Evolutionary conservation across 306 rosid species (phyloP).

Genomic region (Sphenostylis stenocarpa): DNA sequence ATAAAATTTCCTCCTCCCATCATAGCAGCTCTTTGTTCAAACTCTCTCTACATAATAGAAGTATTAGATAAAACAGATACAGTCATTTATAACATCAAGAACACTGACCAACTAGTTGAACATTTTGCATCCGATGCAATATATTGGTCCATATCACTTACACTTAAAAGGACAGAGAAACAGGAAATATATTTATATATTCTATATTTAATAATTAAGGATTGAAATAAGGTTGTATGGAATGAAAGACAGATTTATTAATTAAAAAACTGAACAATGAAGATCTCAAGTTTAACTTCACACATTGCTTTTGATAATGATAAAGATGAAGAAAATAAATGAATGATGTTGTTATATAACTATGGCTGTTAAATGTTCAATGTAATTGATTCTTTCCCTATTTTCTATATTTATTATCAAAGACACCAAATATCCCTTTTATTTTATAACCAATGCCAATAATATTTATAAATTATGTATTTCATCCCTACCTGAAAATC

Average conservation of each 20-base stretch:
- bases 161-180: conserved; percentile 4
- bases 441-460: background rate
- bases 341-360: background rate
- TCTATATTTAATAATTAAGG: conserved; percentile 13
- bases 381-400: background rate
- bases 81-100: conserved; percentile 6
- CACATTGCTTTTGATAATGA: conserved; percentile 20
- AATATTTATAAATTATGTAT: background rate
- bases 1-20: conserved; percentile 91
- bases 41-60: conserved; percentile 59
- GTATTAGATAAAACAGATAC: conserved; percentile 21
- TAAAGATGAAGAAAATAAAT: conserved; percentile 13
- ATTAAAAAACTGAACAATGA: conserved; percentile 12
- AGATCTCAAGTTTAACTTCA: conserved; percentile 4
- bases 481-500: background rate
- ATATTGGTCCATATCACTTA: conserved; percentile 3
- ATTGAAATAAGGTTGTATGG: conserved; percentile 2
- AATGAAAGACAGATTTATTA: conserved; percentile 5
- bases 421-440: background rate
- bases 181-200: background rate
- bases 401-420: background rate
- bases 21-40: conserved; percentile 76
- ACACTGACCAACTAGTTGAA: background rate
- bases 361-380: background rate
- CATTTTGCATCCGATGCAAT: background rate